Evolutionary conservation across 495 filamentous ascomycete species (phyloP).

Genomic region (Trichoderma erinaceum): DNA sequence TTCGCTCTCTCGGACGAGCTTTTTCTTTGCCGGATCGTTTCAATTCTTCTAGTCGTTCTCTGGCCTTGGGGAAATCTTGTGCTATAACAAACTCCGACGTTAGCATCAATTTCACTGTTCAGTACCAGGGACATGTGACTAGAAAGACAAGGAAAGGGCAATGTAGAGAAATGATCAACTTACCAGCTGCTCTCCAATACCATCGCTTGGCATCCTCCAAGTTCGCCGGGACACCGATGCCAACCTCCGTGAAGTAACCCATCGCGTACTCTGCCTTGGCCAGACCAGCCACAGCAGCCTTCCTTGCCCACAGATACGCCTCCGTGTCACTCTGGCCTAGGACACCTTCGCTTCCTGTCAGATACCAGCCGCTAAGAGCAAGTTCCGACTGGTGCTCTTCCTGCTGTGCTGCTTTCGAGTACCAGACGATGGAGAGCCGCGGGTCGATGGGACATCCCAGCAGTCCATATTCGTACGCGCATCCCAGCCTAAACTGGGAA

Average conservation of each 20-base stretch:
- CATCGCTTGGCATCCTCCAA: constrained; percentile 94
- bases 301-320: constrained; percentile 94
- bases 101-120: constrained; percentile 10
- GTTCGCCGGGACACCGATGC: constrained; percentile 80
- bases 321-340: constrained; percentile 90
- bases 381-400: constrained; percentile 93
- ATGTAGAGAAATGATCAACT: constrained; percentile 37
- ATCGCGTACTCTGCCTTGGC: constrained; percentile 95
- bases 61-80: constrained; percentile 88
- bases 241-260: constrained; percentile 95
- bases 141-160: constrained; percentile 4
- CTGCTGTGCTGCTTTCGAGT: constrained; percentile 83
- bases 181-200: constrained; percentile 97
- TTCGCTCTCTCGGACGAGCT: constrained; percentile 63
- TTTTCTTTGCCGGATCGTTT: constrained; percentile 68
- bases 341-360: constrained; percentile 84
- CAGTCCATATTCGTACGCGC: constrained; percentile 82
- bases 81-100: constrained; percentile 44
- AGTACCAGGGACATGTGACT: constrained; percentile 3
- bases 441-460: constrained; percentile 78
- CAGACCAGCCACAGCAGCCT: constrained; percentile 77
- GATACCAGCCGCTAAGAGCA: constrained; percentile 90
- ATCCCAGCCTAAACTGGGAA: constrained; percentile 83
- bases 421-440: constrained; percentile 82
- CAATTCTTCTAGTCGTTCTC: constrained; percentile 85